Conservation (phyloP, 2,329 filamentous ascomycete genomes). For the Amauroascus niger region DNA sequence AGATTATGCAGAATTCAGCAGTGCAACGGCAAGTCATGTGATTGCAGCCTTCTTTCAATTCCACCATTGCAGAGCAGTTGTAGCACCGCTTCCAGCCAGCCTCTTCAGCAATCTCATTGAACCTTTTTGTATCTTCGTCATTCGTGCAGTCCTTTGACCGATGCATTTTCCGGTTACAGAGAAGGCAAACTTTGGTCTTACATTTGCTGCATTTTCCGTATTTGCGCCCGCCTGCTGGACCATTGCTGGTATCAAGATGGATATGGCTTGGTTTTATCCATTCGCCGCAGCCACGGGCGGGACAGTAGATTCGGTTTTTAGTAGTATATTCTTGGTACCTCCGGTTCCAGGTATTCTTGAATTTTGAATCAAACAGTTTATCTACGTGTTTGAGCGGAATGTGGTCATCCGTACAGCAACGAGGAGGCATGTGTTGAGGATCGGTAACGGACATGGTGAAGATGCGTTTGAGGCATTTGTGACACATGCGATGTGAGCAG, state of each 20-base stretch:
- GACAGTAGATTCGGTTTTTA: conserved; percentile 68
- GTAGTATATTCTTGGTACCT: conserved; percentile 70
- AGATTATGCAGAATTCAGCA: conserved; percentile 80
- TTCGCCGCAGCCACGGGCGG: conserved; percentile 59
- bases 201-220: conserved; percentile 63
- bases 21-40: conserved; percentile 81
- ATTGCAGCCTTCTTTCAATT: conserved; percentile 73
- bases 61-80: conserved; percentile 65
- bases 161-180: conserved; percentile 69
- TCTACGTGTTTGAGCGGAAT: conserved; percentile 72
- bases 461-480: conserved; percentile 60
- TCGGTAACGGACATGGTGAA: conserved; percentile 70
- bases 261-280: conserved; percentile 70
- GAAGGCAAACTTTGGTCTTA: conserved; percentile 61
- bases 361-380: conserved; percentile 58
- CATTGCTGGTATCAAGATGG: conserved; percentile 40
- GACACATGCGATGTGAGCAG: conserved; percentile 75
- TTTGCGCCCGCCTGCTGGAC: conserved; percentile 47
- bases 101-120: conserved; percentile 56
- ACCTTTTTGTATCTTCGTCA: conserved; percentile 30
- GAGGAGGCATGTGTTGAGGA: conserved; percentile 72
- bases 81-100: conserved; percentile 71
- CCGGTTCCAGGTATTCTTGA: conserved; percentile 71
- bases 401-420: conserved; percentile 63
- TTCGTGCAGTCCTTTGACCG: conserved; percentile 57